Percentiles rank a stretch among this genome's conserved stretches.
These are phyloP conservation scores for Ammopiptanthus mongolicus DNA, from an alignment of 306 rosid genomes.

Conservation along the genomic window DNA sequence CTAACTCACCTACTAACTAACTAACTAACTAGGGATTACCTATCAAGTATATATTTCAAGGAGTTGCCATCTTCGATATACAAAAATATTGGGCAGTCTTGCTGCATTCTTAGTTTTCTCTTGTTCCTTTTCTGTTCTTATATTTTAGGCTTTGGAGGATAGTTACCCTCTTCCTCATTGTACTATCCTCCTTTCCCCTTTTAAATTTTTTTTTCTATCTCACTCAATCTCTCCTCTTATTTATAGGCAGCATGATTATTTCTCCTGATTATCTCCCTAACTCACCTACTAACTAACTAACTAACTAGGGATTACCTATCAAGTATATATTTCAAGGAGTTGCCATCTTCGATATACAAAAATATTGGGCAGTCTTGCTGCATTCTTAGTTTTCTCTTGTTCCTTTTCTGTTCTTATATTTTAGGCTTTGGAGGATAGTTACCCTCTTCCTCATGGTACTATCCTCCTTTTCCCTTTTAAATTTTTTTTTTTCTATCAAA, in stretches of 20 bases:
- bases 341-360: not conserved
- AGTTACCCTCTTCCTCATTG: not conserved
- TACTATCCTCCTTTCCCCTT: not conserved
- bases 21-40: no score
- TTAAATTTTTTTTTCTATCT: not conserved
- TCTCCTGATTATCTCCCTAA: no score
- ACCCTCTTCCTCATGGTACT: not conserved
- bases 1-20: no score
- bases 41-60: no score
- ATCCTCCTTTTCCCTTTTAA: not conserved
- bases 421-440: not conserved
- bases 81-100: not conserved
- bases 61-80: not conserved
- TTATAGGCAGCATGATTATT: no score
- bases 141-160: not conserved
- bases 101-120: constrained; percentile 8
- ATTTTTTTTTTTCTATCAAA: not conserved
- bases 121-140: not conserved
- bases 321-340: constrained; percentile 2
- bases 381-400: not conserved
- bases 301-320: no score
- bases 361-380: not conserved
- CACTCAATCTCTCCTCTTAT: no score
- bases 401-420: not conserved
- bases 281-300: no score